A percentile compares a stretch with the other conserved stretches of the same genome.
These are phyloP conservation scores for Pythium phragmitis DNA, from an alignment of 352 stramenopile genomes.

Conservation along the genomic window DNA sequence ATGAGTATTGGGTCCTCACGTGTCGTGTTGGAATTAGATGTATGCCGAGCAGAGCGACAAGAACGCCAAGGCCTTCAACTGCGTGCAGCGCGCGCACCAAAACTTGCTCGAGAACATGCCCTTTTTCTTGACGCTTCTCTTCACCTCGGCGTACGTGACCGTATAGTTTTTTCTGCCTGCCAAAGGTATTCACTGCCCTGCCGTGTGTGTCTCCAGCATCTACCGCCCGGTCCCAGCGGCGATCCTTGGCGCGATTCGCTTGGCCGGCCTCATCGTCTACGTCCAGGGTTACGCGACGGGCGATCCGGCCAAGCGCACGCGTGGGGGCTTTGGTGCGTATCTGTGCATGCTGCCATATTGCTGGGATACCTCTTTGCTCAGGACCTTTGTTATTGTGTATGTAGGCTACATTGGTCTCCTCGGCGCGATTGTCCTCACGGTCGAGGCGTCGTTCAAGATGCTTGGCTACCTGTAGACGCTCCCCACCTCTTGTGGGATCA, in stretches of 20 bases:
- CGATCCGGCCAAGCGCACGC: constrained; percentile 58
- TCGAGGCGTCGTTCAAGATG: constrained; percentile 37
- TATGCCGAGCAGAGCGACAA: constrained; percentile 89
- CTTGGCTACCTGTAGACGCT: constrained; percentile 19
- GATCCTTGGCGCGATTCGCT: constrained; percentile 52
- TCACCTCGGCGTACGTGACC: constrained; percentile 53
- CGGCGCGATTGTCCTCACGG: constrained; percentile 29
- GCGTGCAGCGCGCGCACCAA: constrained; percentile 90
- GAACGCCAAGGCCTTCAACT: constrained; percentile 91
- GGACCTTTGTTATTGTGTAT: background rate
- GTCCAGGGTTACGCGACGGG: constrained; percentile 62
- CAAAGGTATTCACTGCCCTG: background rate
- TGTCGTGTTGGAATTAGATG: constrained; percentile 40
- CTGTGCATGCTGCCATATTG: background rate
- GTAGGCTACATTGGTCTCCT: constrained; percentile 59
- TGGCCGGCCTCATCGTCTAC: constrained; percentile 65
- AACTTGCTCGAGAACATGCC: constrained; percentile 91
- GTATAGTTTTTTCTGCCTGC: background rate
- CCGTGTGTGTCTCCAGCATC: constrained; percentile 33
- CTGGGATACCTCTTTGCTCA: background rate
- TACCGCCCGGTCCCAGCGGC: constrained; percentile 60
- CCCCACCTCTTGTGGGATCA: background rate
- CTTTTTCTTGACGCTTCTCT: constrained; percentile 51
- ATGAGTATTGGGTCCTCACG: background rate
- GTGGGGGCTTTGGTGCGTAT: constrained; percentile 29